A percentile compares a stretch with the other conserved stretches of the same genome.
These are phyloP conservation scores for Blastocystis sp. DNA, from an alignment of 352 stramenopile species.

Conservation along the genomic window DNA sequence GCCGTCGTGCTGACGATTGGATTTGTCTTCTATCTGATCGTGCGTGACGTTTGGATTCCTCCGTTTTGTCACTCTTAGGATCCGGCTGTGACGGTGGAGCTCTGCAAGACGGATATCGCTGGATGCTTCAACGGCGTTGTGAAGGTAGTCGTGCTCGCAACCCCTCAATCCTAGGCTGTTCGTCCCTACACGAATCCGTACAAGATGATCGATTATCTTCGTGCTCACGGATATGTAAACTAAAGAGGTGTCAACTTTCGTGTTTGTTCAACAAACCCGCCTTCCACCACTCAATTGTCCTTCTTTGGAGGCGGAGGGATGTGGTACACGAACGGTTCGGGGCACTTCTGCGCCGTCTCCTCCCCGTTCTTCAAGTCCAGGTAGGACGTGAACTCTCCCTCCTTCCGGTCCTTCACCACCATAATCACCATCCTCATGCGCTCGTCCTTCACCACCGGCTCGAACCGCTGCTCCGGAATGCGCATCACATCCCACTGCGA, in stretches of 20 bases:
- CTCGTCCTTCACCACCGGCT: background rate
- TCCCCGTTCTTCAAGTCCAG: background rate
- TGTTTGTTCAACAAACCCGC: conserved; percentile 56
- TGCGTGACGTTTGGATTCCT: conserved; percentile 25
- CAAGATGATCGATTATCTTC: conserved; percentile 43
- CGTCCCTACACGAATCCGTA: conserved; percentile 33
- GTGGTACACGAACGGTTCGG: conserved; percentile 41
- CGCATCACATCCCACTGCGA: background rate
- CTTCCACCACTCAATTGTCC: background rate
- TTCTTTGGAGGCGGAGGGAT: conserved; percentile 2
- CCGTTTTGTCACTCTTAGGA: background rate
- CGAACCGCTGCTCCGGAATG: conserved; percentile 7
- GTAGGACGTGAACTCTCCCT: background rate
- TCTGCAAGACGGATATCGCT: conserved; percentile 14
- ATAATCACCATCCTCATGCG: background rate
- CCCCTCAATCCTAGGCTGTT: conserved; percentile 11
- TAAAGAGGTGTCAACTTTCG: background rate
- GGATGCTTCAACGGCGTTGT: conserved; percentile 17
- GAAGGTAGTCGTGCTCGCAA: background rate
- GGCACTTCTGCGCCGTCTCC: background rate
- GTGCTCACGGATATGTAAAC: conserved; percentile 53
- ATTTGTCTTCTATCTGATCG: conserved; percentile 54
- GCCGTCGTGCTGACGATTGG: background rate
- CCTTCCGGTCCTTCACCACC: conserved; percentile 17
- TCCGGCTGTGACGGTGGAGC: conserved; percentile 44